These are phyloP conservation scores for Tolypocladium inflatum DNA, from an alignment of 2,329 filamentous ascomycete species.

Conservation along the genomic window DNA sequence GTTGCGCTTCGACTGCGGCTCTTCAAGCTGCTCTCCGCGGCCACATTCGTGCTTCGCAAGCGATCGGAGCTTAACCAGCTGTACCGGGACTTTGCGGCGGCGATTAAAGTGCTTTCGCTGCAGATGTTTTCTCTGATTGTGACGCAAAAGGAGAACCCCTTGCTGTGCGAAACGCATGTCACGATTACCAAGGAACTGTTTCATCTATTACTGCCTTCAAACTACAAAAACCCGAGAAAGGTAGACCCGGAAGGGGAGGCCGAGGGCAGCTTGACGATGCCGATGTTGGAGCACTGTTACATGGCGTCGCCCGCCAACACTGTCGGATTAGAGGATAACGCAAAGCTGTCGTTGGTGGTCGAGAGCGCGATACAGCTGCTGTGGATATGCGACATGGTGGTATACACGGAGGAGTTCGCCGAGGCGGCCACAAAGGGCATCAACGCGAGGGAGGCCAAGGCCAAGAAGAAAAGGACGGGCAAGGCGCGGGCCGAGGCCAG, in stretches of 20 bases:
- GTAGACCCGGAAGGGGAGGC: conserved; percentile 26
- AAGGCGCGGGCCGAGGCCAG: conserved; percentile 19
- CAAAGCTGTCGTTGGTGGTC: conserved; percentile 59
- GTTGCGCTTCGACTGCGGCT: conserved; percentile 53
- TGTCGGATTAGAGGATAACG: conserved; percentile 55
- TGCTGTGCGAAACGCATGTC: conserved; percentile 29
- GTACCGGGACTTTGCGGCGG: conserved; percentile 48
- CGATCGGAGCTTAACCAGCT: conserved; percentile 39
- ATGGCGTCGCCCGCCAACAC: conserved; percentile 57
- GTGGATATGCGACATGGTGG: conserved; percentile 24
- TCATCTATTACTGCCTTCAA: conserved; percentile 31
- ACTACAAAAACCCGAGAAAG: conserved; percentile 29
- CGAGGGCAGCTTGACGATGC: conserved; percentile 28
- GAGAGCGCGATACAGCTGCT: conserved; percentile 54
- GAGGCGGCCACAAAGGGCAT: conserved; percentile 36
- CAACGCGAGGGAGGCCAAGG: conserved; percentile 36
- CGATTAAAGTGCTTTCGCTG: conserved; percentile 48
- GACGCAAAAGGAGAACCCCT: conserved; percentile 23
- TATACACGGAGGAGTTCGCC: conserved; percentile 25
- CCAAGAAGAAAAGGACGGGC: conserved; percentile 29
- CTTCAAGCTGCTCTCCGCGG: conserved; percentile 44
- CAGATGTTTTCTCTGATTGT: conserved; percentile 46
- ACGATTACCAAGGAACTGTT: conserved; percentile 36
- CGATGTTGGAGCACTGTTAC: conserved; percentile 48
- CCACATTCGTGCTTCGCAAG: conserved; percentile 34